Base-by-base conservation (phyloP, 306 rosid genomes). In the Vicia villosa region DNA sequence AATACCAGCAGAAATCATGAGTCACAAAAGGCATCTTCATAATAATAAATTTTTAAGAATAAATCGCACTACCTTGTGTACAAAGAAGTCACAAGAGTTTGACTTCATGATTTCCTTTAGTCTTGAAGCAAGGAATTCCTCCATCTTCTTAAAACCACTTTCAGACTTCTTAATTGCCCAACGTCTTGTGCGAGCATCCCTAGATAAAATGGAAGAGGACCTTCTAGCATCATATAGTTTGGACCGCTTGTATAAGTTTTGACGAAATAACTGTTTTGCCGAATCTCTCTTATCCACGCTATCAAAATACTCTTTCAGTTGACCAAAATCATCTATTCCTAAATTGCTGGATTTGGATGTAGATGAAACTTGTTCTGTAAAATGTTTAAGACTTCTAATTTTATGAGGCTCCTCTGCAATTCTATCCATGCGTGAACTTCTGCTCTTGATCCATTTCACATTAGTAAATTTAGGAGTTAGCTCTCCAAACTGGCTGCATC, bases 151-250 rank as follows among this genome's bases (percentile, higher is more conserved):
- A 72, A 86, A 95, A 20, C 99, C 92, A 82, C 81, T 83, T 83
- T 95, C 97, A n/a, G 91, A 86, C 79, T 91, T 91, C 87, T 95
- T 95, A 77, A 95, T 89, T 64, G 97, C 79, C 96, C 97, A 95
- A 24, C 90, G 91, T 69, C 99, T 91, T 63, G 86, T 89, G 13
- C 99, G 99, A 46, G 99, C 99, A 86, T 95, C 95, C 85, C 96
- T 89, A n/a, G 99, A 91, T 69, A 95, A 76, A 79, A 95, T 95
- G 78, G 99, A 91, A 60, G 99, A 95, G 75, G 97, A 91, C 86
- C 50, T 88, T 83, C 99, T 83, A 69, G 99, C 97, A 77, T 95
- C 99, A 72, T 89, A 95, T 13, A 95, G 86, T 79, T 95, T 95
- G 52, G 99, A 91, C 15, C 99, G 89, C 82, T 89, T 91, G 84